Evolutionary conservation across 768 basidiomycete species (phyloP).

Genomic region (Rhodosporidiobolus sp.): DNA sequence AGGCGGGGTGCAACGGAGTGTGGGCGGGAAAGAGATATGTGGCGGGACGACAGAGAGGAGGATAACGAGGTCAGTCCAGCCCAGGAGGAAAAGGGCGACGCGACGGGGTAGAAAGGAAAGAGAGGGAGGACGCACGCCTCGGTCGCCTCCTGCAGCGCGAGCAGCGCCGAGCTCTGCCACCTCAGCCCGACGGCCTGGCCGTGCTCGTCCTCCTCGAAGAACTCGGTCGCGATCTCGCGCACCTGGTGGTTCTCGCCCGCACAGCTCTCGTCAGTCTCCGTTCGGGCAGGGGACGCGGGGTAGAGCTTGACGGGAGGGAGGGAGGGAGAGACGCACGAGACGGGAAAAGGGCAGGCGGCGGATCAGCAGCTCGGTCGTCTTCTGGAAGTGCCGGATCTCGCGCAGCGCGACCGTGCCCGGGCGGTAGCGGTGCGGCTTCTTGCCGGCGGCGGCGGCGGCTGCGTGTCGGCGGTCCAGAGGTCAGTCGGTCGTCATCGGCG

Average conservation of each 20-base stretch:
- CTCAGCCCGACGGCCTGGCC: constrained; percentile 63
- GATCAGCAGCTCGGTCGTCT: constrained; percentile 50
- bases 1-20: too few species aligned
- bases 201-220: constrained; percentile 66
- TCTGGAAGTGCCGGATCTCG: constrained; percentile 96
- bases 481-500: too few species aligned
- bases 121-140: constrained; percentile 63
- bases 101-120: too few species aligned
- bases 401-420: constrained; percentile 90
- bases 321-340: constrained; percentile 56
- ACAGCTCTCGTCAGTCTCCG: neutral
- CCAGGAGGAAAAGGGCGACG: too few species aligned
- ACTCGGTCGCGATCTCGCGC: constrained; percentile 83
- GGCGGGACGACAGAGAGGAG: neutral
- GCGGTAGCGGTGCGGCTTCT: constrained; percentile 68
- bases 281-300: too few species aligned
- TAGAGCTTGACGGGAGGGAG: neutral
- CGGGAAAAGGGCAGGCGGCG: constrained; percentile 57
- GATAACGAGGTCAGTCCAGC: too few species aligned
- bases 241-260: constrained; percentile 69
- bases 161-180: constrained; percentile 92
- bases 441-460: neutral
- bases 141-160: constrained; percentile 94
- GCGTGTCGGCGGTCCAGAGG: neutral
- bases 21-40: too few species aligned